Base-by-base conservation (phyloP, 192 early-diverging fungal species). In the Obelidium mucronatum region DNA sequence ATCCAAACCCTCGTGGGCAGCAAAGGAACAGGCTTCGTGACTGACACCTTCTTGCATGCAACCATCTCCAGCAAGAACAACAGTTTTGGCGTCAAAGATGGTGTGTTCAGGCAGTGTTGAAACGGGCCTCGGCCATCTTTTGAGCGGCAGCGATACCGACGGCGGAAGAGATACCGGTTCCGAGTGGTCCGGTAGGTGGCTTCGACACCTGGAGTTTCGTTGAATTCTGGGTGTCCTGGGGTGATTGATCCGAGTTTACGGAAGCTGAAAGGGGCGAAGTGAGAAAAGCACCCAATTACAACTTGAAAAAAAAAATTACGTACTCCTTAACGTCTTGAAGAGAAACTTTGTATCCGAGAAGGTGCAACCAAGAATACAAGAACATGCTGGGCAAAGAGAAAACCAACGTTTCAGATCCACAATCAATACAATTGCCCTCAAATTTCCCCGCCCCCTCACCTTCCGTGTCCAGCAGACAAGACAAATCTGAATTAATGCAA, bases 31-130 rank as follows among this genome's bases (percentile, higher is more conserved):
- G 31, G 97, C 93, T 82, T 99, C 97, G 28, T 93, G 89, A 33
- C 93, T 84, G 48, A 99, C 93, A 89, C 97, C 97, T 83, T 99
- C 97, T 85, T 99, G 97, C 63, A 99, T 80, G 86, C 97, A 99
- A 64, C 97, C 97, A 80, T 99, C 97, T 72, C 97, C 97, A 35
- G 88, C 73, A 70, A 99, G 91, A 33, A 87, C 82, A 52, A 90
- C 97, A 34, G 93, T 94, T 73, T 91, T 81, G 89, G 97, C 96
- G 82, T 93, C 88, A 74, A 99, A 88, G 11, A 99, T 78, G 24
- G 88, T 87, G 86, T 88, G 97, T 36, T 89, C 93, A n/a, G 31
- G 95, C 93, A 73, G 86, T 88, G 86, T 98, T 98, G 88, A 95
- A 99, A 13, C 87, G 92, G 40, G 97, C 94, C 37, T 92, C 93